A percentile compares a stretch with the other conserved stretches of the same genome.
Conservation (phyloP, 345 rosid species). For the Salix purpurea region DNA sequence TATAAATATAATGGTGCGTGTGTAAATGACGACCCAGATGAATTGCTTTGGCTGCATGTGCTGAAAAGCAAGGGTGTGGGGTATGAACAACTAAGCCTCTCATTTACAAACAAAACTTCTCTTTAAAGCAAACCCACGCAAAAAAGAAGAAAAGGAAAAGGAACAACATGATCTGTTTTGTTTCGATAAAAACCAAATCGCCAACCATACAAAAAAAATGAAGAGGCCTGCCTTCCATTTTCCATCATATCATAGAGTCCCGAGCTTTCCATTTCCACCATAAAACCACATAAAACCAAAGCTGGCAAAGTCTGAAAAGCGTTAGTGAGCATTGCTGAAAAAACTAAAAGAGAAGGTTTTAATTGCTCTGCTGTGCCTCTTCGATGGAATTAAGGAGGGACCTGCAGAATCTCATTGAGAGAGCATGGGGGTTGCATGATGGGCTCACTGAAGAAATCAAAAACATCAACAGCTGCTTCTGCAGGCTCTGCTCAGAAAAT, state of each 20-base stretch:
- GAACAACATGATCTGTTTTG: conserved; percentile 11
- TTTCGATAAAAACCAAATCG: neutral
- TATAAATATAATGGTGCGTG: neutral
- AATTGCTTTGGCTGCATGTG: neutral
- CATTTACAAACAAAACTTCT: conserved; percentile 19
- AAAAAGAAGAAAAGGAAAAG: neutral
- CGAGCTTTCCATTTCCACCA: conserved; percentile 17
- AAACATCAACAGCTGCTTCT: conserved; percentile 11
- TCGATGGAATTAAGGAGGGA: conserved; percentile 29
- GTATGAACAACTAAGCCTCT: conserved; percentile 24
- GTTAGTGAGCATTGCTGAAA: neutral
- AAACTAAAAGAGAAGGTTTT: neutral
- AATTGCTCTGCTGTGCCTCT: conserved; percentile 8
- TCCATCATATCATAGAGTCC: conserved; percentile 8
- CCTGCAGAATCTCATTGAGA: conserved; percentile 30
- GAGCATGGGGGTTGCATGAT: conserved; percentile 32
- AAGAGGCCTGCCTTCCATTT: conserved; percentile 23
- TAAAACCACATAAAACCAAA: neutral
- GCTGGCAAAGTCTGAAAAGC: neutral
- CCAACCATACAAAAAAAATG: conserved; percentile 14
- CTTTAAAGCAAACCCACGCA: conserved; percentile 38
- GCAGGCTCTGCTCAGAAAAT: conserved; percentile 28
- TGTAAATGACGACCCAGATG: neutral
- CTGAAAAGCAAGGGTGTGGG: conserved; percentile 19
- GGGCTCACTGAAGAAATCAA: conserved; percentile 25